Evolutionary conservation across 1,284 basidiomycete species (phyloP), one percentile per base, ranked within the genome.

Genomic region (Boletus holoroseus): DNA sequence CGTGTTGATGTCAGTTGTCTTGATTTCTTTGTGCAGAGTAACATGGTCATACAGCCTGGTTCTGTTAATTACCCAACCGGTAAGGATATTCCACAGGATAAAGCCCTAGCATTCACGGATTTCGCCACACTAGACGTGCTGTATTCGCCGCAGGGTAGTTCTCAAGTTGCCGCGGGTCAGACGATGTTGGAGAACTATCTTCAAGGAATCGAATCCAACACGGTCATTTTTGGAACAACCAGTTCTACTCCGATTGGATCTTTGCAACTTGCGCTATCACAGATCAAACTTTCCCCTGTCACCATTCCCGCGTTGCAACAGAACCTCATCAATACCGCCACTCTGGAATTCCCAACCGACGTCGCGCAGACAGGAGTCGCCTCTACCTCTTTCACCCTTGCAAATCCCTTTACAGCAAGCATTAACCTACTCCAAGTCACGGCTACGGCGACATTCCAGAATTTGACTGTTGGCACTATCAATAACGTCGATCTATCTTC

Each of bases 381-480:
- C 2, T 70, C 72, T 26, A 71, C 77, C 2, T 70, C 77, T 0
- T 84, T 87, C 59, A 71, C 70, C 1, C 71, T 90, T 39, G 70
- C 71, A 13, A 91, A 90, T 60, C 86, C 87, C 2, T 90, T 90
- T 70, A 88, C 85, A 0, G 85, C 87, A 11, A 81, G 80, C 58
- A 81, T 90, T 65, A 87, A 84, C 63, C 64, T 90, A 16, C 62
- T 85, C 30, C 65, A 72, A 49, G 70, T 90, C n/a, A 70, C 69
- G 9, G 79, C 85, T 1, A 75, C 67, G 3, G 87, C 79, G 0
- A 77, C 72, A 2, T 82, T 76, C 68, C 73, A 76, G 31, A 72
- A 73, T 44, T 58, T 85, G 32, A 72, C 73, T 0, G 61, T 85
- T 12, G 83, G 83, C 13, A 74, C 65, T 26, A 83, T 90, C 59